A percentile compares a stretch with the other conserved stretches of the same genome.
Conservation (phyloP, 148 eudicot genomes). For the Rhododendron vialii region DNA sequence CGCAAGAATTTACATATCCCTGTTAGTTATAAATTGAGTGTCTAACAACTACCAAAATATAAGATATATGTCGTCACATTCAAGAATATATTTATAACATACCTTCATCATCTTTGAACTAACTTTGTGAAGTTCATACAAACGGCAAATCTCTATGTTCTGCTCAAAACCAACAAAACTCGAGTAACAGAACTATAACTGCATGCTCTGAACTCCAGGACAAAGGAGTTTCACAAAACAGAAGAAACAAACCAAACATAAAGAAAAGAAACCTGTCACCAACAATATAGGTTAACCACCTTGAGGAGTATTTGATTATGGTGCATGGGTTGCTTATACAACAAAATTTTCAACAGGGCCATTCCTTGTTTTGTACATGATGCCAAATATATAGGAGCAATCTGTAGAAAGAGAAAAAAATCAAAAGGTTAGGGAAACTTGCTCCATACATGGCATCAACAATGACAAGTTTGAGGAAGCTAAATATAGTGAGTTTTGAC, state of each 20-base stretch:
- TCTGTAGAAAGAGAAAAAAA: conserved; percentile 33
- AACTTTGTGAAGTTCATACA: conserved; percentile 70
- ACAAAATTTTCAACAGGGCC: conserved; percentile 75
- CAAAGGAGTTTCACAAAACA: background rate
- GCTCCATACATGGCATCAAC: background rate
- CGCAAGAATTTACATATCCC: background rate
- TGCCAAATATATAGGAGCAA: conserved; percentile 88
- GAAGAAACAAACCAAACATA: background rate
- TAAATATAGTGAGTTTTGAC: background rate
- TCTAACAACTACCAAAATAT: background rate
- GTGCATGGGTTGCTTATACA: conserved; percentile 75
- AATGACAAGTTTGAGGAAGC: background rate
- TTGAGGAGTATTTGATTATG: conserved; percentile 69
- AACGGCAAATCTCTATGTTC: conserved; percentile 90
- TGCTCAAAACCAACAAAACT: conserved; percentile 30
- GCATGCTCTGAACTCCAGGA: conserved; percentile 1
- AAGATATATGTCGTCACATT: background rate
- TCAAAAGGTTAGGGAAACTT: background rate
- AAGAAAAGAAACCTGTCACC: background rate
- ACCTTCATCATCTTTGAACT: conserved; percentile 88
- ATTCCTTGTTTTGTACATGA: conserved; percentile 81
- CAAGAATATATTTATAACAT: conserved; percentile 11
- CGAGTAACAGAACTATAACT: background rate
- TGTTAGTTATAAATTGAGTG: background rate
- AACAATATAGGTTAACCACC: conserved; percentile 33